phyloP scores from a whole-genome alignment of 1,139 yeast species.

The Pneumocystis canis region DNA sequence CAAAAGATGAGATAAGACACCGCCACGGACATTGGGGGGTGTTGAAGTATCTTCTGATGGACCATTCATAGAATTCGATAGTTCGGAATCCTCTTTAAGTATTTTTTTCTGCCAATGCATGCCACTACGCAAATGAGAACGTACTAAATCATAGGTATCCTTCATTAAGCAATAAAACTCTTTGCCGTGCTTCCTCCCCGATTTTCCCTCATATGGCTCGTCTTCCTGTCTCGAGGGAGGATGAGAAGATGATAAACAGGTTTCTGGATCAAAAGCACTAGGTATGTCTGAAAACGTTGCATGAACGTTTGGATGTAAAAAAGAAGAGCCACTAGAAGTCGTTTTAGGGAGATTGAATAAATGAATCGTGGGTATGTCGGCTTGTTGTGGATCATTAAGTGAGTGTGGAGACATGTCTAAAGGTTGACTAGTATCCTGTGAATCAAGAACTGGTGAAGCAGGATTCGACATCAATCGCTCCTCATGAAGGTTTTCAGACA shows the following conservation, averaged over 20 bases:
- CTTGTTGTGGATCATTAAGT: not conserved
- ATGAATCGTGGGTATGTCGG: not conserved
- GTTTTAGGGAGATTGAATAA: not conserved
- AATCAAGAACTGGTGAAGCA: not conserved
- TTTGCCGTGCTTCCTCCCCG: not conserved
- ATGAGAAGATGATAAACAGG: not conserved
- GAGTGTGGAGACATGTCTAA: not conserved
- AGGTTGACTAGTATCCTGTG: not conserved
- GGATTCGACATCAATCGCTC: not conserved
- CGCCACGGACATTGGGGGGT: not conserved
- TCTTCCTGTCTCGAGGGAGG: too few species aligned
- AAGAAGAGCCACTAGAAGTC: not conserved
- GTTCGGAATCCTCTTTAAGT: not conserved
- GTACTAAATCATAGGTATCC: not conserved
- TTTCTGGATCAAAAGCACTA: not conserved
- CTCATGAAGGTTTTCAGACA: too few species aligned
- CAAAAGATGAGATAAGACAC: not conserved
- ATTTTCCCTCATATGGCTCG: not conserved
- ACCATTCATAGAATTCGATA: not conserved
- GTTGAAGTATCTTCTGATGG: not conserved
- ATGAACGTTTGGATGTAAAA: not conserved
- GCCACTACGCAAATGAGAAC: not conserved
- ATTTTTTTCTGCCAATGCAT: not conserved
- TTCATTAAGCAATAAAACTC: not conserved
- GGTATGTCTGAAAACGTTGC: not conserved